Evolutionary conservation across 169 alveolate genomes (phyloP).

Genomic region (Eimeria praecox): DNA sequence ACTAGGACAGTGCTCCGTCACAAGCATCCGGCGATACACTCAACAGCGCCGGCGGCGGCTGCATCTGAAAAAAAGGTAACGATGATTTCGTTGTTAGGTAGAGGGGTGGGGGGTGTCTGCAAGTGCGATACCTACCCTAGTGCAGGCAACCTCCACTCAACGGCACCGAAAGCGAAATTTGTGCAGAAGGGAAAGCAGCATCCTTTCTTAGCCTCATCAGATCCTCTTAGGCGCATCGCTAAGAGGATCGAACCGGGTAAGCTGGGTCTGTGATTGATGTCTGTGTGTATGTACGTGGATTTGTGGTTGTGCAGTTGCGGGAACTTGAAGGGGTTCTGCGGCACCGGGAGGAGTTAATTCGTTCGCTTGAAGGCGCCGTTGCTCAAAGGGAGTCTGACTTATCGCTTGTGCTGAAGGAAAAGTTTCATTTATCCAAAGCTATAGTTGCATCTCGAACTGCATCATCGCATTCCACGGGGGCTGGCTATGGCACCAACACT

Average conservation of each 20-base stretch:
- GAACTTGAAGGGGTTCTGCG: constrained; percentile 35
- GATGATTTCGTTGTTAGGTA: background rate
- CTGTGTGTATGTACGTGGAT: background rate
- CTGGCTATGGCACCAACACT: background rate
- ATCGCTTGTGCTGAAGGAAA: constrained; percentile 50
- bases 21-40: background rate
- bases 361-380: constrained; percentile 52
- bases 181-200: no score
- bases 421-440: constrained; percentile 16
- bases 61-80: constrained; percentile 30
- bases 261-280: background rate
- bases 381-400: constrained; percentile 45
- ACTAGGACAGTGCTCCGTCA: constrained; percentile 14
- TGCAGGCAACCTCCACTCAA: no score
- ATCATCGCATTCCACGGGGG: background rate
- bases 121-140: no score
- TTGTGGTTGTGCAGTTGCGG: background rate
- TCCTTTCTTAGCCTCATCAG: no score
- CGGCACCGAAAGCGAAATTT: no score
- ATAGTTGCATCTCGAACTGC: constrained; percentile 55
- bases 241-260: no score
- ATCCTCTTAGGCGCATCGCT: no score
- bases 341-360: constrained; percentile 57
- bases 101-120: no score
- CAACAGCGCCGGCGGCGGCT: background rate